Evolutionary conservation across 345 rosid genomes (phyloP).

Genomic region (Aegle marmelos): DNA sequence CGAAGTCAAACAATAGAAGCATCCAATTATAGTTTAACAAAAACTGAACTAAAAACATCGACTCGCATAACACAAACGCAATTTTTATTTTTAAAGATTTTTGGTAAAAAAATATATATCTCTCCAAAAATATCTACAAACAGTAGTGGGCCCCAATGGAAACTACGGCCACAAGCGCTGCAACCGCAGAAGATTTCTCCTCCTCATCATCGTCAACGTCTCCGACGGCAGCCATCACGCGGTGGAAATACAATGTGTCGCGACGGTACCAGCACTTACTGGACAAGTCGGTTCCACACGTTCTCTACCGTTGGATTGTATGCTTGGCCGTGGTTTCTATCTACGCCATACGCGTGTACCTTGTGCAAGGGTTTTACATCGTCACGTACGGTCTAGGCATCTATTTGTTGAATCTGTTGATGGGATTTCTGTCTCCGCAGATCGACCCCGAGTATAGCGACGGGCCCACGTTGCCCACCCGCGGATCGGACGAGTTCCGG

Average conservation of each 20-base stretch:
- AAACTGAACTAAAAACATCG: neutral
- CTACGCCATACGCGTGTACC: conserved; percentile 74
- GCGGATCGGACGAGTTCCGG: conserved; percentile 87
- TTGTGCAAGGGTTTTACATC: conserved; percentile 84
- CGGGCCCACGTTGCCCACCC: conserved; percentile 77
- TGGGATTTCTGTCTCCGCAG: conserved; percentile 90
- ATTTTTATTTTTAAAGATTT: too few species aligned
- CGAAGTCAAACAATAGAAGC: neutral
- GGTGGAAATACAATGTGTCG: conserved; percentile 40
- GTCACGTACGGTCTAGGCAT: conserved; percentile 87
- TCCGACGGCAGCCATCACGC: conserved; percentile 18
- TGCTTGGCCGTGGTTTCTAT: conserved; percentile 43
- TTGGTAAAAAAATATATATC: neutral
- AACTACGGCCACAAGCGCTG: conserved; percentile 29
- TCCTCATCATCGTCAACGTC: conserved; percentile 16
- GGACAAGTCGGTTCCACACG: conserved; percentile 69
- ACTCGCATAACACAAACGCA: neutral
- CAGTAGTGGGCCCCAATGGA: conserved; percentile 33
- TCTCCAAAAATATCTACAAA: neutral
- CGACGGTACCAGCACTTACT: conserved; percentile 68
- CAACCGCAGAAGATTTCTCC: conserved; percentile 31
- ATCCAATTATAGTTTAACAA: neutral
- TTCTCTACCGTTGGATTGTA: conserved; percentile 63
- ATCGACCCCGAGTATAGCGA: conserved; percentile 76
- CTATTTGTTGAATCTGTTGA: conserved; percentile 79